A percentile compares a stretch with the other conserved stretches of the same genome.
Evolutionary conservation across 1,139 yeast species (phyloP).

Genomic region (Candida buenavistaensis): DNA sequence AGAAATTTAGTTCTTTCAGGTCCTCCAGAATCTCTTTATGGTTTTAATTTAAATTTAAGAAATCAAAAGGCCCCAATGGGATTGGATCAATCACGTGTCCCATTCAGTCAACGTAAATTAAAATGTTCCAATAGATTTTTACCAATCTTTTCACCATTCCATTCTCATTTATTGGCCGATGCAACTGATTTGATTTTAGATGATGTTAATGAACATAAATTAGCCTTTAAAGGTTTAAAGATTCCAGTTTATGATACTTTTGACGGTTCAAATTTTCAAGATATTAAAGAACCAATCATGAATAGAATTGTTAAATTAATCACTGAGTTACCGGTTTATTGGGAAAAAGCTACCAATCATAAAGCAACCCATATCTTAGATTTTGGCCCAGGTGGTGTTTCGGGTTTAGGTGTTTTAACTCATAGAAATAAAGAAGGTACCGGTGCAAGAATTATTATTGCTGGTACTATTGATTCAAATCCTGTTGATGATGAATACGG

Average conservation of each 20-base stretch:
- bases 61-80: constrained; percentile 95
- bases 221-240: constrained; percentile 61
- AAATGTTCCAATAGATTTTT: constrained; percentile 90
- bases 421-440: constrained; percentile 99
- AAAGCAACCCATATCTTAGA: constrained; percentile 85
- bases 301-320: constrained; percentile 75
- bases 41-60: constrained; percentile 88
- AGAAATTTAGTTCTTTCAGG: constrained; percentile 94
- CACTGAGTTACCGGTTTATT: constrained; percentile 85
- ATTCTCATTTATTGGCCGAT: constrained; percentile 76
- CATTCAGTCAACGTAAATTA: constrained; percentile 88
- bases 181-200: constrained; percentile 67
- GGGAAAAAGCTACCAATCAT: constrained; percentile 82
- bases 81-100: constrained; percentile 91
- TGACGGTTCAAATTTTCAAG: constrained; percentile 78
- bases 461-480: constrained; percentile 78
- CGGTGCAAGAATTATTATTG: constrained; percentile 91
- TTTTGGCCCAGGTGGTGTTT: constrained; percentile 98
- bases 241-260: constrained; percentile 93
- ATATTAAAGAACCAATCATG: constrained; percentile 28
- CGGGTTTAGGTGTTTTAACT: constrained; percentile 94
- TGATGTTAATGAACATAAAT: constrained; percentile 58
- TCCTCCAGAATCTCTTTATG: constrained; percentile 98
- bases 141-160: constrained; percentile 97
- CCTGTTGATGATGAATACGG: constrained; percentile 80